These are phyloP conservation scores for Saccharomycopsis fermentans DNA, from an alignment of 805 yeast species.

Conservation along the genomic window DNA sequence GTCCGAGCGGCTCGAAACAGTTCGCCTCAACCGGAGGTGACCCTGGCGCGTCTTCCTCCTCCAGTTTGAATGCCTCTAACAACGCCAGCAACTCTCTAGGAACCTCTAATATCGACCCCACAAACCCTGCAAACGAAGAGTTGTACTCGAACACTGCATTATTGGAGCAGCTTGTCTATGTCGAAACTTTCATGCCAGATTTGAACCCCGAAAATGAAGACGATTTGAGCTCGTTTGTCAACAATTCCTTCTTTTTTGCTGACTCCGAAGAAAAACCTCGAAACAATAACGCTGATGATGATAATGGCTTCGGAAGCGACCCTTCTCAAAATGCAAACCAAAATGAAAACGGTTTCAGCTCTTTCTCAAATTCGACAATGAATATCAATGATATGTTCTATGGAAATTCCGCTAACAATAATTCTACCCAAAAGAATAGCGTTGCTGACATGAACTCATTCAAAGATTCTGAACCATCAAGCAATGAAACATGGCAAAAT, in stretches of 20 bases:
- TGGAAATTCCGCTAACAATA: constrained; percentile 11
- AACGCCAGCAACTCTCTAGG: neutral
- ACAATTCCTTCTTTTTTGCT: constrained; percentile 69
- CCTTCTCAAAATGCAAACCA: neutral
- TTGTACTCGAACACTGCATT: constrained; percentile 26
- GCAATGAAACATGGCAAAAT: neutral
- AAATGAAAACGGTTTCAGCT: neutral
- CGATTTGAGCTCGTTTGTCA: constrained; percentile 76
- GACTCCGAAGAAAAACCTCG: constrained; percentile 60
- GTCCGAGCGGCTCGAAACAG: neutral
- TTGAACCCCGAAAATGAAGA: constrained; percentile 33
- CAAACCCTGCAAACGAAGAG: constrained; percentile 1
- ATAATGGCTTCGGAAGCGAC: constrained; percentile 10
- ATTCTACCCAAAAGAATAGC: constrained; percentile 17
- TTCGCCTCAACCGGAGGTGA: neutral
- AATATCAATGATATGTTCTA: neutral
- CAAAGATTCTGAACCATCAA: neutral
- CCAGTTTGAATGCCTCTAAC: neutral
- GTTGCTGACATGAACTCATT: constrained; percentile 2
- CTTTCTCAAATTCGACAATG: neutral
- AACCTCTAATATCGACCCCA: neutral
- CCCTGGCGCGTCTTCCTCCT: neutral
- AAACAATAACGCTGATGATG: constrained; percentile 10
- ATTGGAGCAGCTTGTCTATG: constrained; percentile 69
- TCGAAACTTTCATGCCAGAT: constrained; percentile 63